Conservation (phyloP, 495 filamentous ascomycete genomes). For the Penicillium coffeae region DNA sequence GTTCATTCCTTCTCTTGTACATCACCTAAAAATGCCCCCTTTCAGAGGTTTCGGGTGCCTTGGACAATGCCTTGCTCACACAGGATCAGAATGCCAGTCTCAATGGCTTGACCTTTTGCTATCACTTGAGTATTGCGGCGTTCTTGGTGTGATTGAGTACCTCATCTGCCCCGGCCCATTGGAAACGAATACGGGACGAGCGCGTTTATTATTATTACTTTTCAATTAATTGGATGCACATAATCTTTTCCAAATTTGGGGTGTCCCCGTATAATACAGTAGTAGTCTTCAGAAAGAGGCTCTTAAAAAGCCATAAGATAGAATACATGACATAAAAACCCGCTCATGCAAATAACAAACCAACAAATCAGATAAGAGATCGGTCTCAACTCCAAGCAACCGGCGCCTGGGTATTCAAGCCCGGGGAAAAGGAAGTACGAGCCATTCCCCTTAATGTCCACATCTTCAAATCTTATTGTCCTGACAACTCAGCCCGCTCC, state of each 20-base stretch:
- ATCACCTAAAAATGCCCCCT: background rate
- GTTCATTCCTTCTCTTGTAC: constrained; percentile 15
- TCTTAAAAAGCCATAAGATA: constrained; percentile 12
- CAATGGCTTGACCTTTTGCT: background rate
- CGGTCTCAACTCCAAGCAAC: constrained; percentile 8
- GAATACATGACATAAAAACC: constrained; percentile 31
- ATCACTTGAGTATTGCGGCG: constrained; percentile 4
- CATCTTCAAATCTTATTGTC: constrained; percentile 9
- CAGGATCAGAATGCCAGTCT: background rate
- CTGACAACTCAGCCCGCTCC: constrained; percentile 23
- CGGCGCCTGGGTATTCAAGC: background rate
- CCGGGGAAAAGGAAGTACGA: background rate
- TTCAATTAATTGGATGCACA: constrained; percentile 26
- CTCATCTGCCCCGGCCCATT: background rate
- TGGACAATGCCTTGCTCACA: background rate
- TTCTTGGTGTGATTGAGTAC: constrained; percentile 5
- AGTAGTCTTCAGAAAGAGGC: background rate
- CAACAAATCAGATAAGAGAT: constrained; percentile 21
- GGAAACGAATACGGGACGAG: constrained; percentile 8
- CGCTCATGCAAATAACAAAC: constrained; percentile 47
- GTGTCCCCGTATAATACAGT: constrained; percentile 36
- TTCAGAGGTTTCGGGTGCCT: background rate
- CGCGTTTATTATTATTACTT: constrained; percentile 13
- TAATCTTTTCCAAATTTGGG: constrained; percentile 12
- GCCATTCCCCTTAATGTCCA: no score